Evolutionary conservation across 495 filamentous ascomycete genomes (phyloP), one percentile per base, ranked within the genome.

Genomic region (Penicillium ucsense): DNA sequence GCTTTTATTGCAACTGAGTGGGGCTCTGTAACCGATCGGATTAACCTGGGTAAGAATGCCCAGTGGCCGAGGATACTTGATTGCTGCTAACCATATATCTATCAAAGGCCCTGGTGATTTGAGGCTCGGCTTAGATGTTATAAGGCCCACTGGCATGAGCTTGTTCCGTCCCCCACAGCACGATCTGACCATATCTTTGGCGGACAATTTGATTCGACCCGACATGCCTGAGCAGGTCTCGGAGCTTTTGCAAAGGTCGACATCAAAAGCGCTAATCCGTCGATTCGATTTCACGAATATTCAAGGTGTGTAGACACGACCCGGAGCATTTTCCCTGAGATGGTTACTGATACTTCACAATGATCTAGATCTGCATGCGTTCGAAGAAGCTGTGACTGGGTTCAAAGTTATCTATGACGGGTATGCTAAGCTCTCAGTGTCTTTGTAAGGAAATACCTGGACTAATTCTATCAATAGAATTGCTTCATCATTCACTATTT

Each of bases 381-480:
- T 94, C 55, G 79, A 94, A 62, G 68, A 66, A 11, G 81, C 86
- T 10, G 65, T 94, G 35, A 94, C 88, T 2, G 86, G 88, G 1
- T 92, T 84, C 65, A 60, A 65, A 20, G 83, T 91, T 3, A 67
- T 84, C 3, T 94, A 82, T 52, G 88, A 94, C 55, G 81, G 75
- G 71, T 76, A 62, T 61, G 7, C 8, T 29, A 61, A 12, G 38
- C 6, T 2, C 32, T 9, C 12, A 20, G 20, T 2, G 20, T 20
- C 20, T 20, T 20, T 20, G 1, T 20, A 20, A 20, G 20, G 20
- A 20, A 20, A 20, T 20, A 20, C 20, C 20, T 20, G 20, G 9
- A 10, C 43, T 50, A 35, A 54, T 7, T 3, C 34, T 6, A 27
- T 20, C 44, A 74, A 20, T 20, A 20, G 82, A 34, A 64, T 84